Evolutionary conservation across 2,329 filamentous ascomycete species (phyloP), one percentile per base, ranked within the genome.

Genomic region (Neocucurbitaria cava): DNA sequence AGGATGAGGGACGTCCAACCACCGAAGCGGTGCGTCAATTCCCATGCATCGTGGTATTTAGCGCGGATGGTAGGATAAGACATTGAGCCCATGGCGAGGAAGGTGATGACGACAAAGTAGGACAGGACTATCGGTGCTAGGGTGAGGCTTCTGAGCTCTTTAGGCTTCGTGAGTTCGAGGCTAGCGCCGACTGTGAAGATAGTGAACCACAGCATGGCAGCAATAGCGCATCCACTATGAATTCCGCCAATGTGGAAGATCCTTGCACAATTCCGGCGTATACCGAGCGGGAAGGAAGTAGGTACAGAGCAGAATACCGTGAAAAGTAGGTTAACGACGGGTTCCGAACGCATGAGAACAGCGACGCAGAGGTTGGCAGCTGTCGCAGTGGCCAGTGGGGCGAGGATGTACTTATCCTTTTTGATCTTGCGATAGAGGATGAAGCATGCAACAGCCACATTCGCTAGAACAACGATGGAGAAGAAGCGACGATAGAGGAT

Each of bases 191-290:
- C 61, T 3, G 75, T 72, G 53, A 82, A 78, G 41, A 79, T 69
- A 15, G 77, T 66, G 61, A 80, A 81, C 80, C 80, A 83, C 17
- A 66, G 51, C 5, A 65, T 67, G 2, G 72, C 69, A 8, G 71
- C 71, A 26, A 75, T 65, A 2, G 71, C 74, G 41, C 70, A 72
- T 17, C 71, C 73, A 30, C 69, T 73, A 38, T 77, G 75, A 17
- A 77, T 68, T 1, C 75, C 75, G 9, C 75, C 75, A 40, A 73
- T 73, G 42, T 75, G 70, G 48, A 74, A 76, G 5, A 76, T 63
- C 7, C 71, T 65, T 11, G 71, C 73, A 38, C 69, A 70, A 13
- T 70, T 62, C 21, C 71, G 61, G 3, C 75, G 70, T 8, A 76
- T 65, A 0, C 59, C 47, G 7, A 76, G 66, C 24, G 75, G 74